phyloP scores from a whole-genome alignment of 2,329 filamentous ascomycete genomes.

The Talaromyces sp. region DNA sequence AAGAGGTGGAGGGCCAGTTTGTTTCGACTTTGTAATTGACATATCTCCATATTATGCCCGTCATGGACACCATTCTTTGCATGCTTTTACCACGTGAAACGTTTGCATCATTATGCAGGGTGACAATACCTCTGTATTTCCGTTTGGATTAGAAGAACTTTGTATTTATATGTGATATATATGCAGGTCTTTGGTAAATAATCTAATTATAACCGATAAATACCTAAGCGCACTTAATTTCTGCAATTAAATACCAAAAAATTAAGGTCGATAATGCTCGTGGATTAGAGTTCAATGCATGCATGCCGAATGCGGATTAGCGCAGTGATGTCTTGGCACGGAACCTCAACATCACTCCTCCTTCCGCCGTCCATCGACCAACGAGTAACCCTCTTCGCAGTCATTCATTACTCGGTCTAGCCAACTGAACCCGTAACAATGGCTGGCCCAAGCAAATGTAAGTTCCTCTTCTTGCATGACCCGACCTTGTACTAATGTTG shows the following conservation, averaged over 20 bases:
- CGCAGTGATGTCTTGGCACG: neutral
- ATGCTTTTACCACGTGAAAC: neutral
- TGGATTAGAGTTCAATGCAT: neutral
- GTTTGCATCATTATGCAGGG: neutral
- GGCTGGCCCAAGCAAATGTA: conserved; percentile 48
- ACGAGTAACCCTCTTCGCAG: neutral
- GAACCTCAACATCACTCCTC: neutral
- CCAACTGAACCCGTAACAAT: conserved; percentile 22
- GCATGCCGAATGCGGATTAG: neutral
- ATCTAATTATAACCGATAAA: neutral
- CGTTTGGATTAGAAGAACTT: neutral
- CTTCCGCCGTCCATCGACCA: neutral
- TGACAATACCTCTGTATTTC: neutral
- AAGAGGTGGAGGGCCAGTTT: conserved; percentile 31
- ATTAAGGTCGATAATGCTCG: neutral
- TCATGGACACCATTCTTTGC: neutral
- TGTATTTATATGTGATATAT: neutral
- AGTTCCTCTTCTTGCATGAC: conserved; percentile 12
- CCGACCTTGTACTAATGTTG: conserved; percentile 31
- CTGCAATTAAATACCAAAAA: neutral
- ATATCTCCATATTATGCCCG: neutral
- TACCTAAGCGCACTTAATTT: neutral
- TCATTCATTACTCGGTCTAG: neutral
- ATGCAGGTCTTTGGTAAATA: neutral
- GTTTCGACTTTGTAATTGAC: neutral